Evolutionary conservation across 257 asterid species (phyloP), one percentile per base, ranked within the genome.

Genomic region (Dorcoceras hygrometricum): DNA sequence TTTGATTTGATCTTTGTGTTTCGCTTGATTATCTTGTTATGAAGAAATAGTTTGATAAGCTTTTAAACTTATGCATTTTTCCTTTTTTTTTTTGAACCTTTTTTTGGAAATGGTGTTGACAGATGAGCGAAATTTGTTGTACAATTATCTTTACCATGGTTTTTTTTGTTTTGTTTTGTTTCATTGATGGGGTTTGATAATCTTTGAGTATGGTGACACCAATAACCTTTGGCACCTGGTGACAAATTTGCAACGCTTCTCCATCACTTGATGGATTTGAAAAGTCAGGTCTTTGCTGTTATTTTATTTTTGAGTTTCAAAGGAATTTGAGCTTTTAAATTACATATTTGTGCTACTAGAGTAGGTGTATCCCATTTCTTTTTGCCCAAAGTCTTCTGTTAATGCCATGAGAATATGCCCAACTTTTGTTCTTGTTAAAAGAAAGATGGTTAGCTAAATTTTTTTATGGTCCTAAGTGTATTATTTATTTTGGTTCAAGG

Each of bases 291-390:
- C 4, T 32, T 57, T 61, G 18, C 54, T 18, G 18, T 18, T 46
- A 46, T 14, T 39, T 39, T 12, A 12, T 18, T 57, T 46, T 10
- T 48, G 27, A 23, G 55, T 51, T 67, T 58, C 34, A 22, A 36
- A 50, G 31, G 34, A 46, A 46, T 46, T 46, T 46, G 16, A 16
- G 54, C 54, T 16, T 46, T 46, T 46, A 46, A 16, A 46, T 46
- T 46, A 3, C 53, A 16, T 43, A 14, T 43, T 14, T 16, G 50
- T 43, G 2, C 53, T 43, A 19, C 20, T 43, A 43, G 2, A 43
- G 53, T 65, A 65, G 39, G 64, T 32, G 28, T 16, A 27, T 62
- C 24, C 22, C 20, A 31, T 66, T 71, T 62, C 59, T 19, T 32
- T 34, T 48, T 24, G 56, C 58, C 12, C 9, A 61, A 64, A n/a